Base-by-base conservation (phyloP, 768 basidiomycete species). In the Serendipita sp. region DNA sequence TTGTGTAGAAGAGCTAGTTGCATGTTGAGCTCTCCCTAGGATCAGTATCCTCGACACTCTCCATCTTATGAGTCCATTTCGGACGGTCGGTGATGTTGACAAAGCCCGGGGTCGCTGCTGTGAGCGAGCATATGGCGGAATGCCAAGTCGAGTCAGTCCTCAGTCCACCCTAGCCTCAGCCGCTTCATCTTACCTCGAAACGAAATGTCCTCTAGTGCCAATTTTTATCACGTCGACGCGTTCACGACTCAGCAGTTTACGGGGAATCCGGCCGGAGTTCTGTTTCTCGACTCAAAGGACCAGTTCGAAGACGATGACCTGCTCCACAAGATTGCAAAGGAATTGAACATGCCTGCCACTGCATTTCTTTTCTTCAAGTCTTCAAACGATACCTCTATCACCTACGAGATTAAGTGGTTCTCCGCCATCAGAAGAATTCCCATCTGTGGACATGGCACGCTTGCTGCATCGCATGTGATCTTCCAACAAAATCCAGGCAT, bases 371-470 rank as follows among this genome's bases (percentile, higher is more conserved):
- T 42, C 26, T 38, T 5, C 56, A 24, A 26, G 7, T 61, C 60
- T 0, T 16, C n/a, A 2, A 53, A 14, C 4, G 62, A 63, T 2
- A 53, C 58, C 33, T 60, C 60, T 7, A 9, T 16, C 26, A 70
- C 66, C 60, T 64, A 65, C 28, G n/a, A 58, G 53, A 58, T 58
- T 20, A 58, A 58, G 20, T 73, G 70, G 72, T 73, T 71, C 66
- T 70, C 71, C 0, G 66, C 69, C 1, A 20, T 26, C 16, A 38
- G 60, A 5, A 71, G 72, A 63, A 63, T 68, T 3, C 61, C 66
- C 1, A 65, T 74, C 3, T 74, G 73, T 60, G 73, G 73, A 14
- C 73, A 74, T 62, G 73, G 70, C 3, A 72, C 74, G 7, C 67
- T 74, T 56, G 73, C 70, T 0, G 64, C 70, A 0, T 69, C 72